Evolutionary conservation across 1,284 basidiomycete genomes (phyloP), one percentile per base, ranked within the genome.

Genomic region (Leccinum fallax): DNA sequence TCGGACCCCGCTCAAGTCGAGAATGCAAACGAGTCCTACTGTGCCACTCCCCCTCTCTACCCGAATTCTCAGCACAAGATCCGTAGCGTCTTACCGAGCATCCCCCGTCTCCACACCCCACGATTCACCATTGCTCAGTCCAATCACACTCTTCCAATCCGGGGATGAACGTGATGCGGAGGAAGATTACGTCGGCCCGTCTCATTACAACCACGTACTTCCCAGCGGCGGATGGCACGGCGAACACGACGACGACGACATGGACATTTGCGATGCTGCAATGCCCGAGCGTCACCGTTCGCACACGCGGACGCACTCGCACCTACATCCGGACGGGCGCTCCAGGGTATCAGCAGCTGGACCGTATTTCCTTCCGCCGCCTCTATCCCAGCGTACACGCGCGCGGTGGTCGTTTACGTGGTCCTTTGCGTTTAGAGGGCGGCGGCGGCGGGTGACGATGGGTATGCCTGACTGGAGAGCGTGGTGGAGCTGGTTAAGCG

Each of bases 351-450:
- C n/a, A 6, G 10, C 32, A 8, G 13, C 34, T 0, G 58, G 58
- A 26, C 60, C 72, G 11, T 69, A 71, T 58, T 71, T 73, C 30
- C 62, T 71, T n/a, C 72, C 72, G 0, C 71, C 69, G 24, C 69
- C 72, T 19, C 48, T 16, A 8, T 67, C 61, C 5, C 72, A 73
- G 13, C 60, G 63, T 16, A 34, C 40, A 9, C 70, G 63, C 5
- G 9, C 49, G 7, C 58, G 51, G n/a, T 66, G 69, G 68, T 36
- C 62, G 28, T 61, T 65, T 55, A 58, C 66, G 38, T 79, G 77
- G 75, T 73, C 77, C 9, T 83, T 84, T 64, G 74, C 76, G 16
- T 75, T 83, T 57, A 62, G 71, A 38, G 81, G 81, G 1, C 74
- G 81, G 40, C 70, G 79, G 28, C 75, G 80, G 55, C 74, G 79